Evolutionary conservation across 352 stramenopile genomes (phyloP).

Genomic region (Peronospora tabacina): DNA sequence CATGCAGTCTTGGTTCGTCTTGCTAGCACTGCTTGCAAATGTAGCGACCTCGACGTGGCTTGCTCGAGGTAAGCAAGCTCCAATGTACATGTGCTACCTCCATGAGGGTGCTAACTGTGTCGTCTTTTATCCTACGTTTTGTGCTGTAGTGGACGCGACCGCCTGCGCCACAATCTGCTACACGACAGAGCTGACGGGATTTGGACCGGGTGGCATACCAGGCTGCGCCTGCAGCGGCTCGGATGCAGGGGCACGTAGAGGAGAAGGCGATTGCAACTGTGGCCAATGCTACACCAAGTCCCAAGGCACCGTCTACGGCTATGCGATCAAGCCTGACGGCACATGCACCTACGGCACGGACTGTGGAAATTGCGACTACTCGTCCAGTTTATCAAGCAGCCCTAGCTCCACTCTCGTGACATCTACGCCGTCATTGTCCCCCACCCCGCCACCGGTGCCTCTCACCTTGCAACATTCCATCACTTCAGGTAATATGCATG

Average conservation of each 20-base stretch:
- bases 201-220: constrained; percentile 19
- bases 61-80: constrained; percentile 6
- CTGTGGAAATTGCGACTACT: constrained; percentile 25
- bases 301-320: constrained; percentile 27
- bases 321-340: constrained; percentile 20
- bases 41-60: background rate
- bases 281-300: constrained; percentile 33
- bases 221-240: constrained; percentile 32
- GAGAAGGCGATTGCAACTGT: constrained; percentile 27
- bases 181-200: constrained; percentile 30
- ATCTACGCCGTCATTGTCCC: constrained; percentile 1
- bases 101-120: constrained; percentile 6
- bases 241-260: constrained; percentile 17
- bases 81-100: background rate
- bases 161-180: constrained; percentile 34
- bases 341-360: constrained; percentile 28
- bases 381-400: constrained; percentile 1
- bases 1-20: constrained; percentile 16
- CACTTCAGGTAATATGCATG: constrained; percentile 10
- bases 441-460: background rate
- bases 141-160: constrained; percentile 14
- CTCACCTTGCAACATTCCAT: constrained; percentile 4
- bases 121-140: background rate
- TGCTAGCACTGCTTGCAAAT: constrained; percentile 8
- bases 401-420: background rate